Conservation (phyloP, 2,329 filamentous ascomycete genomes). For the Aspergillus thermomutatus region DNA sequence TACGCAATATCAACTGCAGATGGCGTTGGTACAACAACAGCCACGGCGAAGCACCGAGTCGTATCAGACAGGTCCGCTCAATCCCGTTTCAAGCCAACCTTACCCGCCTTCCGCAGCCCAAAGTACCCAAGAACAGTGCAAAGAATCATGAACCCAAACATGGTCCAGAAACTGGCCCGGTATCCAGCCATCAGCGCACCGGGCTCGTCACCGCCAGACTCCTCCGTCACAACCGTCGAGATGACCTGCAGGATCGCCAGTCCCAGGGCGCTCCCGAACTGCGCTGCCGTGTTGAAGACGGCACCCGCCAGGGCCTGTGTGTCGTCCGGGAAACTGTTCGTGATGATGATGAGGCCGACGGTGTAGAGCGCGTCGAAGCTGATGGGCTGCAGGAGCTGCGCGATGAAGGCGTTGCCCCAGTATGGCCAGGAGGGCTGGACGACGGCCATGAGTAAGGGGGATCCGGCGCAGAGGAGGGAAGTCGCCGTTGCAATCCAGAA, state of each 20-base stretch:
- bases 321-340: constrained; percentile 20
- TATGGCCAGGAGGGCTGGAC: constrained; percentile 49
- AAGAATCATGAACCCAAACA: constrained; percentile 46
- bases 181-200: constrained; percentile 51
- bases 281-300: constrained; percentile 58
- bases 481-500: constrained; percentile 40
- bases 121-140: constrained; percentile 38
- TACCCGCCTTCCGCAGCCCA: constrained; percentile 47
- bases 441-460: constrained; percentile 56
- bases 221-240: constrained; percentile 39
- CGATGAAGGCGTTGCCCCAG: constrained; percentile 49
- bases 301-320: constrained; percentile 59
- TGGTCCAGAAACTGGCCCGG: constrained; percentile 52
- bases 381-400: constrained; percentile 24
- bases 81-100: constrained; percentile 48
- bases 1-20: too few relatives aligned
- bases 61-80: too few relatives aligned
- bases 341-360: constrained; percentile 13
- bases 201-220: constrained; percentile 20
- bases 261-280: constrained; percentile 55
- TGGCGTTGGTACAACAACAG: too few relatives aligned
- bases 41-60: too few relatives aligned
- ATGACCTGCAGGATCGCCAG: constrained; percentile 52
- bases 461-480: constrained; percentile 42
- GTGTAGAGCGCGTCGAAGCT: constrained; percentile 19